These are phyloP conservation scores for Penicillium coprophilum DNA, from an alignment of 495 filamentous ascomycete genomes.

Conservation along the genomic window DNA sequence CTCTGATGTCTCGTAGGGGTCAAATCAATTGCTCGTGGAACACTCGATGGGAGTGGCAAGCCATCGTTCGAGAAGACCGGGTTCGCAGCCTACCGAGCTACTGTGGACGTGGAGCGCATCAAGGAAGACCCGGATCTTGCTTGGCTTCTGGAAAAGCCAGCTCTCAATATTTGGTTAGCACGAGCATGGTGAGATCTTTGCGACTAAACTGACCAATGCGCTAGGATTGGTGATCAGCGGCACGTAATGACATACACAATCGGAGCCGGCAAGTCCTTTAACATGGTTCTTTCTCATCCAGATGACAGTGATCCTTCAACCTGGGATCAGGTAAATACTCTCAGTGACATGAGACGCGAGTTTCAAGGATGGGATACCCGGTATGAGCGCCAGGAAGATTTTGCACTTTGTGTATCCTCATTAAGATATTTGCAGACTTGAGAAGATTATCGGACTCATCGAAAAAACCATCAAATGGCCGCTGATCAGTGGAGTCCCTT, in stretches of 20 bases:
- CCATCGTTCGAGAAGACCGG: slow-evolving; percentile 23
- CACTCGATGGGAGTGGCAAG: slow-evolving; percentile 24
- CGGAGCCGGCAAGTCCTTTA: slow-evolving; percentile 45
- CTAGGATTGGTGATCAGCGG: slow-evolving; percentile 34
- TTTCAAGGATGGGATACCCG: slow-evolving; percentile 44
- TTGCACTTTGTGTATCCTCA: background rate
- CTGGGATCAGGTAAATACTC: slow-evolving; percentile 35
- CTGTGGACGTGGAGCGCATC: slow-evolving; percentile 43
- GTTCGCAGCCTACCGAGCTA: slow-evolving; percentile 45
- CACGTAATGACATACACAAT: slow-evolving; percentile 56
- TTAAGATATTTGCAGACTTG: slow-evolving; percentile 18
- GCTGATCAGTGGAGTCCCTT: slow-evolving; percentile 27
- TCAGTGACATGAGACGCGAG: slow-evolving; percentile 22
- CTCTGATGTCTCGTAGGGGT: slow-evolving; percentile 25
- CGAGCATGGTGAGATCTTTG: background rate
- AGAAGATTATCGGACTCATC: slow-evolving; percentile 42
- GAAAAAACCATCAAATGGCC: slow-evolving; percentile 43
- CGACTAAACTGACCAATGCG: background rate
- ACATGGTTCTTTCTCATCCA: slow-evolving; percentile 53
- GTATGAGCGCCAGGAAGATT: slow-evolving; percentile 12
- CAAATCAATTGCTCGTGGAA: slow-evolving; percentile 35
- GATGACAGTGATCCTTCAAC: slow-evolving; percentile 39
- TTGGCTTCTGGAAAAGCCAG: slow-evolving; percentile 41
- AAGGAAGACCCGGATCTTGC: slow-evolving; percentile 35
- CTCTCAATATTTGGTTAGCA: slow-evolving; percentile 43